Evolutionary conservation across 2,329 filamentous ascomycete genomes (phyloP), one percentile per base, ranked within the genome.

Genomic region (Epichloe sp.): DNA sequence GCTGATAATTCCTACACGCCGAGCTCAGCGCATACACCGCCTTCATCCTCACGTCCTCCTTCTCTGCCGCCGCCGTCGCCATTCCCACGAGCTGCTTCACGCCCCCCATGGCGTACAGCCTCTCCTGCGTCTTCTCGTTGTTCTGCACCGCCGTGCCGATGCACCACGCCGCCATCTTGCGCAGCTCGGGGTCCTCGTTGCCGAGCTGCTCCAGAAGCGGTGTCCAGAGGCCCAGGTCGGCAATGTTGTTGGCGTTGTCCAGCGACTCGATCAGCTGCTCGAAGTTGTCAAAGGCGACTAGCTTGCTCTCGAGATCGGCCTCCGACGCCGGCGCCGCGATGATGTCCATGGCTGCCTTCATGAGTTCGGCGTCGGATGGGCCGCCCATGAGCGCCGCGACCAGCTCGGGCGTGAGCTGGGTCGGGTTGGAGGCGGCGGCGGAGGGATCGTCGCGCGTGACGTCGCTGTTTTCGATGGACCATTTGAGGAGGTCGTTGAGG

Each of bases 231-330:
- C 78, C 77, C 19, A 96, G 72, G 31, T 78, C 78, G 57, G 82
- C 82, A 59, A 98, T 79, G 70, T 96, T 94, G 74, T 97, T 98
- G 53, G 93, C 91, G 67, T 98, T 98, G 75, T 98, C 93, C 60
- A 97, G 81, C 56, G 80, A 82, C 73, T 96, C 89, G 61, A 96
- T 85, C 53, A 95, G 75, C 68, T 95, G 88, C 71, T 95, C 90
- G 56, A 96, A 85, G 71, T 96, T 95, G 77, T 95, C 90, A 68
- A 95, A 94, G 38, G 90, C 90, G 52, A 83, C 79, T 50, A 94
- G 70, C 66, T 87, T 88, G 68, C 88, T 80, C 43, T 88, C 84
- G 47, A 91, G 74, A 4, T 79, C 77, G 51, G 85, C 72, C 52
- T 84, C 76, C 8, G 80, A 71, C 59, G 78, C 74, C 1, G 71